phyloP scores from a whole-genome alignment of 2,329 filamentous ascomycete species.

The Sporothrix sp. region DNA sequence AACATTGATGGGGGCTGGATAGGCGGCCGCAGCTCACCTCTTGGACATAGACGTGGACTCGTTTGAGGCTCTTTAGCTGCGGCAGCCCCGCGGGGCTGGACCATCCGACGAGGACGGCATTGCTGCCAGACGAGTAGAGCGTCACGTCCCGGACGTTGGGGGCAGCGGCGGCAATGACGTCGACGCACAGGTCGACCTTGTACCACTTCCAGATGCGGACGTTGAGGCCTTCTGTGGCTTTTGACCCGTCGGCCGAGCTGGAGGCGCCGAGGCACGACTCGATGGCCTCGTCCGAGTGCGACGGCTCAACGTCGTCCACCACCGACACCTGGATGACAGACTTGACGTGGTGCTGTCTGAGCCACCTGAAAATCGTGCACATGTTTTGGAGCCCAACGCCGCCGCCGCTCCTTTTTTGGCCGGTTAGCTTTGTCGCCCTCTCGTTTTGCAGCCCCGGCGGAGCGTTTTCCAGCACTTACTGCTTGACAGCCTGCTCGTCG shows the following conservation, averaged over 20 bases:
- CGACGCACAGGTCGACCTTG: constrained; percentile 11
- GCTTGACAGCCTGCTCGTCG: not conserved
- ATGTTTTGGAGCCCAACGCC: constrained; percentile 6
- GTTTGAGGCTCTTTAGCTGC: not conserved
- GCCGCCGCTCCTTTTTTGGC: not conserved
- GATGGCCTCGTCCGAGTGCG: constrained; percentile 12
- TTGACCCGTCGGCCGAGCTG: too few relatives aligned
- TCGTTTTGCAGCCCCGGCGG: too few relatives aligned
- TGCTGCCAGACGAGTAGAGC: constrained; percentile 13
- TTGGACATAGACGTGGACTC: constrained; percentile 3
- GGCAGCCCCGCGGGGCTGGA: constrained; percentile 6
- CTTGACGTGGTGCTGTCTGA: constrained; percentile 7
- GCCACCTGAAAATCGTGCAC: constrained; percentile 11
- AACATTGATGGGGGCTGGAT: too few relatives aligned
- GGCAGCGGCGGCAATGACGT: constrained; percentile 5
- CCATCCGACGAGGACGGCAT: constrained; percentile 10
- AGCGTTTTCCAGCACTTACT: not conserved
- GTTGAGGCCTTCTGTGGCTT: not conserved
- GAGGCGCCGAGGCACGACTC: not conserved
- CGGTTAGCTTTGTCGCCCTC: not conserved
- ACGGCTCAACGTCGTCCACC: constrained; percentile 6
- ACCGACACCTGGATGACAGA: constrained; percentile 10
- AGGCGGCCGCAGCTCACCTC: constrained; percentile 8
- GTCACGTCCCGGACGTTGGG: constrained; percentile 6
- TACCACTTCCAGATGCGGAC: constrained; percentile 13